Base-by-base conservation (phyloP, 306 rosid species). In the Malus sieversii region DNA sequence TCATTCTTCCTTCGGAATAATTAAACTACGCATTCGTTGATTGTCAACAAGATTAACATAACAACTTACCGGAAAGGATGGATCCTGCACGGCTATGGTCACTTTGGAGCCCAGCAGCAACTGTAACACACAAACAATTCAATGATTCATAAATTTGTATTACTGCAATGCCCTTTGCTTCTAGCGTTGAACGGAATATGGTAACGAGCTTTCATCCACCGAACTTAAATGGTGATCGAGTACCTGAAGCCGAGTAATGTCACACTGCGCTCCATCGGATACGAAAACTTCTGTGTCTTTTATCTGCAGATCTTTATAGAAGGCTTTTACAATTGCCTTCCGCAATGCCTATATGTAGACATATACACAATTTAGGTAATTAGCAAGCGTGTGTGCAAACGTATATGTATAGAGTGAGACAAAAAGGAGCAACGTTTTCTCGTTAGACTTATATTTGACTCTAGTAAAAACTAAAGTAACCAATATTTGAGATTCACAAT, bases 221-320 rank as follows among this genome's bases (percentile, higher is more conserved):
- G 63, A 66, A 44, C 52, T 32, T 71, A n/a, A 70, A 44, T 60
- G 51, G 27, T 74, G 5, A 48, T 48, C 70, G 40, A 75, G 66
- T 83, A 88, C 94, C 94, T 91, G 97, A 61, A 89, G 90, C 53
- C 97, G 97, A 72, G 89, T 79, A 63, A 91, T 91, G 79, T 91
- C 97, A 80, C 97, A 84, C 68, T 91, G 90, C 44, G 97, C 85
- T 14, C 97, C 94, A 80, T 89, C 97, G 63, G 97, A 86, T 69
- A 91, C 85, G 82, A 89, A 89, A 84, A 89, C 84, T 52, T 91
- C 94, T 0, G 83, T 62, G 64, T 79, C 84, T 73, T 87, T 85
- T 69, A 91, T 84, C 14, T 71, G 87, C 59, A 81, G 68, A 76
- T 86, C 84, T 71, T 75, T 82, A 79, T 89, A 87, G 63, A 87